Conservation (phyloP, 306 rosid genomes). For the Trifolium repens region DNA sequence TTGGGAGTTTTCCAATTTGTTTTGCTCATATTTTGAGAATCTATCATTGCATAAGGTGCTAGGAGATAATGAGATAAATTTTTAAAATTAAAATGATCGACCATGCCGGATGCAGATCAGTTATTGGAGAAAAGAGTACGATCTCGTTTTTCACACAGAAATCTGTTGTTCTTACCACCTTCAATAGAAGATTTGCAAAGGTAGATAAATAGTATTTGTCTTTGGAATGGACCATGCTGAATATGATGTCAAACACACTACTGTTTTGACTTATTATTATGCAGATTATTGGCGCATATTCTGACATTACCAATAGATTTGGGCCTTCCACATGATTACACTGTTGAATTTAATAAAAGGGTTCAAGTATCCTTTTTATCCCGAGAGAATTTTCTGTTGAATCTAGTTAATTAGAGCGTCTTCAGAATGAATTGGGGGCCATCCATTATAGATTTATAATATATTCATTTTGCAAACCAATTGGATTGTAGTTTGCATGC, state of each 20-base stretch:
- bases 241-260: conserved; percentile 27
- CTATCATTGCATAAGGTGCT: conserved; percentile 28
- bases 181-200: conserved; percentile 62
- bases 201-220: conserved; percentile 48
- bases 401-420: conserved; percentile 14
- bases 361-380: conserved; percentile 79
- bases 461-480: conserved; percentile 1
- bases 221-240: conserved; percentile 28
- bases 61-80: conserved; percentile 28
- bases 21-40: conserved; percentile 13
- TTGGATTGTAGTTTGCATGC: conserved; percentile 1
- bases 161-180: conserved; percentile 83
- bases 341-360: conserved; percentile 63
- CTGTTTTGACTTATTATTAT: conserved; percentile 40
- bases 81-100: conserved; percentile 23
- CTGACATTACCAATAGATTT: conserved; percentile 72
- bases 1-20: conserved; percentile 27
- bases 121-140: conserved; percentile 92
- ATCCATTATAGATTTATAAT: not conserved
- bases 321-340: conserved; percentile 71
- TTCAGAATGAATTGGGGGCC: conserved; percentile 20
- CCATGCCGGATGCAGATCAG: conserved; percentile 91
- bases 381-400: not conserved
- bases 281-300: conserved; percentile 76
- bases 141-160: conserved; percentile 95